Evolutionary conservation across 83 land plant species (phyloP).

Genomic region (Thuja plicata): DNA sequence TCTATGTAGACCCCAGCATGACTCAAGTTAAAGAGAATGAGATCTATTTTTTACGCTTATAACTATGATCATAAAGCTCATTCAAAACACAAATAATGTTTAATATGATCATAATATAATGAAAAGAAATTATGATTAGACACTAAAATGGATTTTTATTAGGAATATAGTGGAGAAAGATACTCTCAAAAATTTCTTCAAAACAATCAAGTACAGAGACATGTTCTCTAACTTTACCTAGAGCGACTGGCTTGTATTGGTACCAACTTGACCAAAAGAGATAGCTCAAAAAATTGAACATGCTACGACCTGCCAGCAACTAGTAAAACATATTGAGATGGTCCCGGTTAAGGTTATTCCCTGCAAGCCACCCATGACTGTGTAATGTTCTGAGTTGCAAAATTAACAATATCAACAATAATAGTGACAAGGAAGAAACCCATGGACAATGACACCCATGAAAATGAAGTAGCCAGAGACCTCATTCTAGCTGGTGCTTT

Average conservation of each 20-base stretch:
- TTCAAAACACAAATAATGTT: too few species aligned
- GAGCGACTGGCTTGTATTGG: slow-evolving; percentile 28
- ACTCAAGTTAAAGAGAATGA: too few species aligned
- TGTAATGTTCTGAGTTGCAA: slow-evolving; percentile 14
- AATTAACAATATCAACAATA: slow-evolving; percentile 32
- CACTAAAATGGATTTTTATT: too few species aligned
- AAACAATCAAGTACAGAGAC: background rate
- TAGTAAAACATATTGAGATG: slow-evolving; percentile 40
- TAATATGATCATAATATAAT: too few species aligned
- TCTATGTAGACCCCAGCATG: too few species aligned
- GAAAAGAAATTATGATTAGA: too few species aligned
- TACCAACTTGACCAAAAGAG: slow-evolving; percentile 37
- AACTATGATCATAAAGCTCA: too few species aligned
- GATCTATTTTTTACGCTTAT: too few species aligned
- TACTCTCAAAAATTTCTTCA: too few species aligned
- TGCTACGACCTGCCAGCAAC: slow-evolving; percentile 38
- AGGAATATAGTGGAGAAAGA: too few species aligned
- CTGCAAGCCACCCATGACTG: slow-evolving; percentile 41
- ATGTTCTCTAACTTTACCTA: too few species aligned
- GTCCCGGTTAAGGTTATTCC: slow-evolving; percentile 30
- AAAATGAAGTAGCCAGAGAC: slow-evolving; percentile 34
- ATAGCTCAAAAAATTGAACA: slow-evolving; percentile 32
- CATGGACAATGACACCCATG: slow-evolving; percentile 25
- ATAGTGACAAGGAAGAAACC: slow-evolving; percentile 39
- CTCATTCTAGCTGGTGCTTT: slow-evolving; percentile 33